A percentile compares a stretch with the other conserved stretches of the same genome.
phyloP scores from a whole-genome alignment of 2,329 filamentous ascomycete species.

The Pleoardoris graminearum region DNA sequence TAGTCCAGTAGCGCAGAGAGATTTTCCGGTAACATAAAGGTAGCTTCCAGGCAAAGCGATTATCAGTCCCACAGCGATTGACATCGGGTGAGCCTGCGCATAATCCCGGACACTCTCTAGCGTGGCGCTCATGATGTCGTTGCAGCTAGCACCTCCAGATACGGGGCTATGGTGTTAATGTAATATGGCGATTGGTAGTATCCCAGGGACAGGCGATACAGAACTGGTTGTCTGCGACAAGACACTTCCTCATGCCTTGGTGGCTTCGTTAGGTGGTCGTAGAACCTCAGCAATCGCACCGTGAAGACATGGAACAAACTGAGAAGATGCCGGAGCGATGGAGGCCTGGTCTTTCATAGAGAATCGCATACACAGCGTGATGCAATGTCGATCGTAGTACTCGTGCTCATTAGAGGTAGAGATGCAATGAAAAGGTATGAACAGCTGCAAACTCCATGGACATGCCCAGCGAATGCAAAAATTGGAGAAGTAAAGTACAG shows the following conservation, averaged over 20 bases:
- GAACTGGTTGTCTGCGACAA: too few relatives aligned
- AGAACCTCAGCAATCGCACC: background rate
- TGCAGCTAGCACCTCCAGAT: too few relatives aligned
- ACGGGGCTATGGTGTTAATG: too few relatives aligned
- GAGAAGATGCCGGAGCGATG: background rate
- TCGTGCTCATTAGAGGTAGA: constrained; percentile 29
- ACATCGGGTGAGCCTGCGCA: constrained; percentile 26
- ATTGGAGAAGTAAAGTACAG: constrained; percentile 1
- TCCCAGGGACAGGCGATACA: too few relatives aligned
- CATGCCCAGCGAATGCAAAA: constrained; percentile 10
- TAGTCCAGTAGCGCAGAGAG: constrained; percentile 14
- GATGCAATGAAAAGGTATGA: constrained; percentile 21
- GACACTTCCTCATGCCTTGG: too few relatives aligned
- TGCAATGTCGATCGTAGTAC: constrained; percentile 15
- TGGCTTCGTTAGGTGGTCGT: too few relatives aligned
- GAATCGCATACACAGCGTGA: background rate
- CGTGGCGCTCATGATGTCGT: constrained; percentile 23
- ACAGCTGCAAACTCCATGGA: constrained; percentile 10
- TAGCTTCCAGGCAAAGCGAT: constrained; percentile 26
- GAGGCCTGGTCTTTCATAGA: background rate
- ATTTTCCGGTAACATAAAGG: constrained; percentile 22
- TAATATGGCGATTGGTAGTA: too few relatives aligned
- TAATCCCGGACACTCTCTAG: constrained; percentile 26
- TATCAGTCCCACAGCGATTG: constrained; percentile 23
- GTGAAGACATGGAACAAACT: constrained; percentile 4